Base-by-base conservation (phyloP, 2,329 filamentous ascomycete genomes). In the Epichloe baconii region DNA sequence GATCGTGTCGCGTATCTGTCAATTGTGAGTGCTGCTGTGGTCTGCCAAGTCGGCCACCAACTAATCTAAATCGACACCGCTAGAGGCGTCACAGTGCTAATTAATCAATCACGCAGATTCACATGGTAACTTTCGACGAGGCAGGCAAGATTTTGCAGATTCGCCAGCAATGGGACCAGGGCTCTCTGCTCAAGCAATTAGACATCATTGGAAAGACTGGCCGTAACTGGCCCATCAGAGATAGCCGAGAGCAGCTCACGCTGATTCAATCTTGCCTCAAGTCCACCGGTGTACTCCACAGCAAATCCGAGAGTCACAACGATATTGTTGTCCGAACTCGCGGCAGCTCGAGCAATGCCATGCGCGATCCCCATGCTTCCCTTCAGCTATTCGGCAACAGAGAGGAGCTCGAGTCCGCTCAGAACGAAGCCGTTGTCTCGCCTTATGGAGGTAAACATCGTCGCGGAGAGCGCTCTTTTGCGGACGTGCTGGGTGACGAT, bases 101-200 rank as follows among this genome's bases (percentile, higher is more conserved):
- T 14, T n/a, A 17, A 17, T 4, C 17, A n/a, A 15, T 12, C 4
- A 42, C 35, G 17, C 66, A 93, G 88, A 79, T 84, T 60, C 93
- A 98, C 72, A 83, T 97, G 57, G 90, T 98, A 58, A 79, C 81
- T 52, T 95, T 96, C 68, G 79, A 94, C 66, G 65, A 68, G 57
- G 69, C 84, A 45, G 79, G 82, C 65, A 89, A 88, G 71, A 96
- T 98, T 64, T 68, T 78, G 53, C 88, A 93, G 66, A 86, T 97
- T 57, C 86, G 91, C 59, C 80, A 91, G 59, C 88, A 85, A 66
- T 98, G 93, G 93, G 93, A 98, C 66, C 93, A 98, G 68, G 90
- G 83, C 54, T 85, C 88, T 50, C 79, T 98, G 41, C 79, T 98
- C 58, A 97, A 93, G 72, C 85, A 95, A 67, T 78, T 96, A 56